Evolutionary conservation across 108 stramenopile species (phyloP), one percentile per base, ranked within the genome.

Genomic region (Cyclotella cryptica): DNA sequence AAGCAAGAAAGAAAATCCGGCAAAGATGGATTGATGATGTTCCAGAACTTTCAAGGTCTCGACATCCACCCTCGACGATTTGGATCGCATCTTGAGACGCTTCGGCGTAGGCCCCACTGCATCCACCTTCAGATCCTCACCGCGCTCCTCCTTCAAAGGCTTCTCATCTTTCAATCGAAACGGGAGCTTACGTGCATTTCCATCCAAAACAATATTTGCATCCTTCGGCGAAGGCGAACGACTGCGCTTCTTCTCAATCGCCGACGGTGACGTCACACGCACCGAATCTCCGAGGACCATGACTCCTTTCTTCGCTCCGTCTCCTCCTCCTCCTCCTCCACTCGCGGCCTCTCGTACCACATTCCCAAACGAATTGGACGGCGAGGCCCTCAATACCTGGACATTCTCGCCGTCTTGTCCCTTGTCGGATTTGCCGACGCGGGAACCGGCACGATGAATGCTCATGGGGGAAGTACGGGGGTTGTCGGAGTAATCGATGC

Each of bases 1-100:
- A 14, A 94, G 61, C 58, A 94, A 75, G 65, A 92, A 94, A 13
- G 84, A 72, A 66, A 87, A 88, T 22, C 77, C 81, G 17, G 46
- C 64, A 55, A 94, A 94, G 17, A 59, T 44, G 4, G 61, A 57
- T 24, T 45, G 43, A 62, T 83, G 91, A 87, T 39, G 67, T 66
- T 76, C 85, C 83, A 87, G 86, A 42, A 60, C 80, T 82, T 57
- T 78, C 53, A 75, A 90, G 21, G 72, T 79, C 70, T 30, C 47
- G 39, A 66, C 78, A 84, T 74, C 89, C 83, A 62, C 47, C 26
- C n/a, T 84, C 74, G 44, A 51, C 6, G 61, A 27, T 10, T 54
- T 43, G 22, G 19, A 18, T 19, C 26, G n/a, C 24, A 6, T 9
- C 69, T 67, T 49, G 18, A 47, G 51, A 46, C 57, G 71, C 15